Base-by-base conservation (phyloP, 768 basidiomycete species). In the Pleurotus salmoneostramineus region DNA sequence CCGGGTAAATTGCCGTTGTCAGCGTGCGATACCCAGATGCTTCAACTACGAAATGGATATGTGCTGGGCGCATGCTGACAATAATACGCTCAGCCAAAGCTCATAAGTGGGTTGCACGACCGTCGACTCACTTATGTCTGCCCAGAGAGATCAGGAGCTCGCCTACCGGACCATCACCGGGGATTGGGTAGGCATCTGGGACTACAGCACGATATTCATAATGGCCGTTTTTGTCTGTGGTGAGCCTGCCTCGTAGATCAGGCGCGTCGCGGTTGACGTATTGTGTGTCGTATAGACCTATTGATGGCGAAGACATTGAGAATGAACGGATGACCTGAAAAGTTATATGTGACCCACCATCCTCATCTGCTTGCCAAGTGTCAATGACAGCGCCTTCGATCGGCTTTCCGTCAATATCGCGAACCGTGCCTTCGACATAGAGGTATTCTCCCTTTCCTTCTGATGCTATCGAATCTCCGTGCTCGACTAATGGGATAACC, bases 361-460 rank as follows among this genome's bases (percentile, higher is more conserved):
- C 58, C 0, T 76, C 77, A 63, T 93, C 91, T 6, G 89, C 85
- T 69, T 91, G 89, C 89, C 89, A 92, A n/a, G 89, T 92, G 54
- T 92, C 88, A 59, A 93, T 88, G 46, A 79, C 64, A 0, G 88
- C 89, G 51, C 75, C 75, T 4, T 84, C 68, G 54, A 94, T 78
- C 2, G 87, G 85, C n/a, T 77, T 72, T 17, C 91, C 90, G 35
- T 80, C 72, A 1, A 83, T 85, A 64, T 84, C 78, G 33, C 83
- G 64, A 1, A 94, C 79, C 3, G 77, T 79, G 0, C 93, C 92
- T 65, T 91, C 81, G 51, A 94, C 87, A 62, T 80, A 92, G 81
- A 95, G 75, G 67, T 92, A 89, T 7, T 91, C 82, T 17, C 92
- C 93, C 70, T 91, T 93, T 57, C 88, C 92, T 69, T 93, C 91